Percentiles rank a stretch among this genome's conserved stretches.
These are phyloP conservation scores for Globisporangium recalcitrans DNA, from an alignment of 352 stramenopile genomes.

Conservation along the genomic window DNA sequence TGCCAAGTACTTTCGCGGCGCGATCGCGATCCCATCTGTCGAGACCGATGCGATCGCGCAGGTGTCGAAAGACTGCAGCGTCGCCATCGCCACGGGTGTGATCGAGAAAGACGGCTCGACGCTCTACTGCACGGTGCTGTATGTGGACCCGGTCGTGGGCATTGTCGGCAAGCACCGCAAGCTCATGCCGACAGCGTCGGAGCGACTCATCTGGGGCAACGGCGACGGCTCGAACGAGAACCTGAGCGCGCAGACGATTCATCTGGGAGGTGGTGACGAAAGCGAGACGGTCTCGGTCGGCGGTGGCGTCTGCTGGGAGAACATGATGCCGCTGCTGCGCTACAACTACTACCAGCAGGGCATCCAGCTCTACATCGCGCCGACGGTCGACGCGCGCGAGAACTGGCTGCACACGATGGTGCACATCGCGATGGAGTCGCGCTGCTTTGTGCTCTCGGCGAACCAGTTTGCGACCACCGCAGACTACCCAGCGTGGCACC, in stretches of 20 bases:
- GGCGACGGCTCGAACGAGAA: slow-evolving; percentile 21
- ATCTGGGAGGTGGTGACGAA: background rate
- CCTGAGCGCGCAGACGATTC: slow-evolving; percentile 17
- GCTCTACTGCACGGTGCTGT: slow-evolving; percentile 23
- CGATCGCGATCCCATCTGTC: slow-evolving; percentile 19
- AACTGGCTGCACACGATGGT: slow-evolving; percentile 24
- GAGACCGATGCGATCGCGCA: slow-evolving; percentile 20
- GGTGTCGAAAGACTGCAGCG: slow-evolving; percentile 7
- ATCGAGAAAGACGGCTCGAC: slow-evolving; percentile 21
- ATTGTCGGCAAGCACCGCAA: slow-evolving; percentile 25
- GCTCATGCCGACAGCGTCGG: slow-evolving; percentile 24
- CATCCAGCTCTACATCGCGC: slow-evolving; percentile 22
- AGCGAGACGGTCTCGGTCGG: slow-evolving; percentile 11
- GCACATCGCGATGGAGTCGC: slow-evolving; percentile 26
- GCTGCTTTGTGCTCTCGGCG: slow-evolving; percentile 28
- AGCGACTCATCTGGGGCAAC: slow-evolving; percentile 25
- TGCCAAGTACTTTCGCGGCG: slow-evolving; percentile 16
- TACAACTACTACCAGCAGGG: slow-evolving; percentile 24
- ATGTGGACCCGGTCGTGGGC: slow-evolving; percentile 20
- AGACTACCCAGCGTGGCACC: slow-evolving; percentile 22
- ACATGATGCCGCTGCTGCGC: slow-evolving; percentile 27
- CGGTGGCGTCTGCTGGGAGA: slow-evolving; percentile 25
- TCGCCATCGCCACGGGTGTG: slow-evolving; percentile 18
- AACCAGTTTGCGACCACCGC: slow-evolving; percentile 23
- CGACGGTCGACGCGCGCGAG: slow-evolving; percentile 22